phyloP scores from a whole-genome alignment of 2,329 filamentous ascomycete species.

The Colletotrichum paranaense region DNA sequence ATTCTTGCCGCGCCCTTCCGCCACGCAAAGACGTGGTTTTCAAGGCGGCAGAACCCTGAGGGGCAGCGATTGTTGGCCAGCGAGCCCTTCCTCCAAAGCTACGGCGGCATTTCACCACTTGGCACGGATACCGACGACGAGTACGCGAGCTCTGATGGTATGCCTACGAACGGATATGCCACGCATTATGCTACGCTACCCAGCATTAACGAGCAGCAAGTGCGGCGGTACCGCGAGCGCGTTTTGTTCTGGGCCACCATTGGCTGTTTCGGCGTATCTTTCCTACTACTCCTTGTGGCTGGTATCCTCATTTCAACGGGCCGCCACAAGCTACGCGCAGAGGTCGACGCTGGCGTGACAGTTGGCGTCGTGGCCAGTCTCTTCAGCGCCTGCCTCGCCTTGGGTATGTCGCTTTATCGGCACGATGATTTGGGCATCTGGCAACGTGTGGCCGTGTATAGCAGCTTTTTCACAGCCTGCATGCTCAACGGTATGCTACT shows the following conservation, averaged over 20 bases:
- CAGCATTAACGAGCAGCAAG: constrained; percentile 61
- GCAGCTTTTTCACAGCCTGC: constrained; percentile 49
- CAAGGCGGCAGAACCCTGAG: constrained; percentile 31
- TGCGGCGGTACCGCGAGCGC: constrained; percentile 62
- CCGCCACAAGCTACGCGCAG: constrained; percentile 72
- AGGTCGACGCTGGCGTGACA: constrained; percentile 79
- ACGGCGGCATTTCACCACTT: constrained; percentile 38
- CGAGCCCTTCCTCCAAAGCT: constrained; percentile 22
- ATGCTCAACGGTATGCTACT: constrained; percentile 57
- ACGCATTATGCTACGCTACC: constrained; percentile 66
- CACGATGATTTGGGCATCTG: constrained; percentile 54
- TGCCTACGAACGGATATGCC: constrained; percentile 61
- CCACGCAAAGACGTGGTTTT: constrained; percentile 64
- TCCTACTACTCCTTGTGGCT: constrained; percentile 73
- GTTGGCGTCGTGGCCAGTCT: constrained; percentile 76
- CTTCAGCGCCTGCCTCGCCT: constrained; percentile 69
- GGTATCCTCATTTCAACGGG: constrained; percentile 75
- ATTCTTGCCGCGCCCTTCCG: constrained; percentile 62
- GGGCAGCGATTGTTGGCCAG: constrained; percentile 23
- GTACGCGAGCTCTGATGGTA: constrained; percentile 64
- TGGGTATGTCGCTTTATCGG: constrained; percentile 69
- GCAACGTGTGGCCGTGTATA: constrained; percentile 55
- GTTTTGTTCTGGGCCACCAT: constrained; percentile 66
- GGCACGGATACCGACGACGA: constrained; percentile 56
- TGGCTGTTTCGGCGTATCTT: constrained; percentile 67